Conservation (phyloP, 257 asterid species). For the Vinca minor region DNA sequence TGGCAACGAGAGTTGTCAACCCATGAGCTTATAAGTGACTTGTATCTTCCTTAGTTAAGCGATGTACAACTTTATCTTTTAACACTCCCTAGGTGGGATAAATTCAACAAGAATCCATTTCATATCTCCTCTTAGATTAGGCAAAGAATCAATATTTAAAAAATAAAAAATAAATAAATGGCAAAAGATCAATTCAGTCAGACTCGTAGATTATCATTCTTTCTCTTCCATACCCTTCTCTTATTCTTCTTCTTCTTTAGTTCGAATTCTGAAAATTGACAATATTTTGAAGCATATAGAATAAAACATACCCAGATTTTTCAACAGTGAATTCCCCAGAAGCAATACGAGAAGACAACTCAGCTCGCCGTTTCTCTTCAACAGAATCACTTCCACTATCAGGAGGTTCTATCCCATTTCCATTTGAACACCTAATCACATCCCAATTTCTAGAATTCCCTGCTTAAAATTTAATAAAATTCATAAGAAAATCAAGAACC, state of each 20-base stretch:
- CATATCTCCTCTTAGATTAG: too few relatives aligned
- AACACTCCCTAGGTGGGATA: too few relatives aligned
- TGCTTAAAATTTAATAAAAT: slow-evolving; percentile 22
- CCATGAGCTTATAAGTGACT: too few relatives aligned
- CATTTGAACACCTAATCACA: slow-evolving; percentile 53
- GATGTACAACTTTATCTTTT: too few relatives aligned
- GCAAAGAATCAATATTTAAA: too few relatives aligned
- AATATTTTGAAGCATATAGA: background rate
- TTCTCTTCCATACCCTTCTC: too few relatives aligned
- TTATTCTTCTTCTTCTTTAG: background rate
- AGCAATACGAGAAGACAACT: slow-evolving; percentile 80
- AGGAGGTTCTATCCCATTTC: slow-evolving; percentile 37
- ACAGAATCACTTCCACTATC: slow-evolving; percentile 14
- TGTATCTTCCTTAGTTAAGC: too few relatives aligned
- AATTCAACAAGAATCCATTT: background rate
- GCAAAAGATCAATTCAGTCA: background rate
- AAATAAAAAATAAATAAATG: background rate
- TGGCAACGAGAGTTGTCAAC: too few relatives aligned
- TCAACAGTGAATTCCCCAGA: slow-evolving; percentile 77
- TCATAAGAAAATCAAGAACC: background rate
- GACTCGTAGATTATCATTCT: background rate
- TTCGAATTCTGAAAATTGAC: background rate
- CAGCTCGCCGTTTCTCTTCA: slow-evolving; percentile 65
- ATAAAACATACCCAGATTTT: slow-evolving; percentile 42
- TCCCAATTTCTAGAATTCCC: slow-evolving; percentile 25